Conservation (phyloP, 805 yeast genomes). For the Starmerella apicola region DNA sequence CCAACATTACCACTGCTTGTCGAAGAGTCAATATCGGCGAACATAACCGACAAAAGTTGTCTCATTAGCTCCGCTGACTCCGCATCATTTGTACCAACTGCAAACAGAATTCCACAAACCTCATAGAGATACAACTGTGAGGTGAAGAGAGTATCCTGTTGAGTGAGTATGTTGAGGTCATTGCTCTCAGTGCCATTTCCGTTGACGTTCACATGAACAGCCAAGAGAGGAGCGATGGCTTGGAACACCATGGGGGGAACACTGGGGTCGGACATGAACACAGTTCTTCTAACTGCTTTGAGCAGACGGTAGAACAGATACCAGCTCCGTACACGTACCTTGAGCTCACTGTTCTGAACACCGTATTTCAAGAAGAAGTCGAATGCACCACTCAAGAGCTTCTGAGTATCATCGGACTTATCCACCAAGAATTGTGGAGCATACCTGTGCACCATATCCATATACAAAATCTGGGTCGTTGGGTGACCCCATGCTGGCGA, state of each 20-base stretch:
- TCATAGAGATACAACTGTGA: slow-evolving; percentile 77
- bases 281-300: slow-evolving; percentile 54
- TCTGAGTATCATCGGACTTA: slow-evolving; percentile 27
- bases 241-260: slow-evolving; percentile 45
- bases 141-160: slow-evolving; percentile 47
- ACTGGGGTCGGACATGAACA: slow-evolving; percentile 31
- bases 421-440: slow-evolving; percentile 39
- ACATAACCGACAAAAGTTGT: slow-evolving; percentile 15
- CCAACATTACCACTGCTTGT: slow-evolving; percentile 23
- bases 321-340: slow-evolving; percentile 80
- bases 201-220: slow-evolving; percentile 37
- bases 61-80: slow-evolving; percentile 15
- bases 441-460: slow-evolving; percentile 76
- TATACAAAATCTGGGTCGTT: slow-evolving; percentile 65
- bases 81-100: slow-evolving; percentile 35
- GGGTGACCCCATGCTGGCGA: slow-evolving; percentile 38
- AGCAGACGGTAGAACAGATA: slow-evolving; percentile 74
- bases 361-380: slow-evolving; percentile 77
- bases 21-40: slow-evolving; percentile 22
- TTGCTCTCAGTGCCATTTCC: slow-evolving; percentile 22
- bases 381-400: slow-evolving; percentile 43
- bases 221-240: slow-evolving; percentile 48
- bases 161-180: slow-evolving; percentile 19
- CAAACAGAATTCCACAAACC: slow-evolving; percentile 65
- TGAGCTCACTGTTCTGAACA: slow-evolving; percentile 57